Conservation (phyloP, 2,329 filamentous ascomycete genomes). For the Botryotinia narcissicola region DNA sequence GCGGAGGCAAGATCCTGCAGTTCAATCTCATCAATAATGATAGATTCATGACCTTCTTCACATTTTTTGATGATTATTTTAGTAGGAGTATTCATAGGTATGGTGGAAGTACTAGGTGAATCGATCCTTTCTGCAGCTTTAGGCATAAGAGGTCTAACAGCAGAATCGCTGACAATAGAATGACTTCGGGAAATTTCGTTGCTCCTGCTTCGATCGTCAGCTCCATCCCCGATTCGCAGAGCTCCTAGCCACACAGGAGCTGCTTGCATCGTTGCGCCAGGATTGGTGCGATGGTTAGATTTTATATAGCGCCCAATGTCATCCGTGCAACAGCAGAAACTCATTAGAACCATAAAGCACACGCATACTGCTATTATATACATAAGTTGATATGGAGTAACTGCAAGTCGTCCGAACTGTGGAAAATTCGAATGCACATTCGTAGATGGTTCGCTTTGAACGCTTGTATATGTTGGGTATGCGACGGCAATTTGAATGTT, state of each 20-base stretch:
- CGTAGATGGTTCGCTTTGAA: neutral
- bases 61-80: constrained; percentile 12
- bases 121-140: neutral
- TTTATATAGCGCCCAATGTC: constrained; percentile 13
- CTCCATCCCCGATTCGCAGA: constrained; percentile 7
- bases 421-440: neutral
- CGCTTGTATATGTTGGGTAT: neutral
- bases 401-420: neutral
- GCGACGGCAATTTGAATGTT: neutral
- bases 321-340: constrained; percentile 16
- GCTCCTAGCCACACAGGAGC: neutral
- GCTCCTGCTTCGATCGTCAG: neutral
- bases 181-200: neutral
- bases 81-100: neutral
- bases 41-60: constrained; percentile 11
- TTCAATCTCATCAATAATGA: constrained; percentile 14
- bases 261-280: constrained; percentile 7
- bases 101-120: neutral
- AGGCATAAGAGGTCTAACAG: neutral
- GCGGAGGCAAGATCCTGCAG: neutral
- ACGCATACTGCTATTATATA: constrained; percentile 15
- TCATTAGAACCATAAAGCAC: constrained; percentile 13
- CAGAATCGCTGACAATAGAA: neutral
- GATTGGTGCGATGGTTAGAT: neutral
- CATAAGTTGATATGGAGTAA: constrained; percentile 13